These are phyloP conservation scores for Allium fistulosum DNA, from an alignment of 106 monocot genomes.

Conservation along the genomic window DNA sequence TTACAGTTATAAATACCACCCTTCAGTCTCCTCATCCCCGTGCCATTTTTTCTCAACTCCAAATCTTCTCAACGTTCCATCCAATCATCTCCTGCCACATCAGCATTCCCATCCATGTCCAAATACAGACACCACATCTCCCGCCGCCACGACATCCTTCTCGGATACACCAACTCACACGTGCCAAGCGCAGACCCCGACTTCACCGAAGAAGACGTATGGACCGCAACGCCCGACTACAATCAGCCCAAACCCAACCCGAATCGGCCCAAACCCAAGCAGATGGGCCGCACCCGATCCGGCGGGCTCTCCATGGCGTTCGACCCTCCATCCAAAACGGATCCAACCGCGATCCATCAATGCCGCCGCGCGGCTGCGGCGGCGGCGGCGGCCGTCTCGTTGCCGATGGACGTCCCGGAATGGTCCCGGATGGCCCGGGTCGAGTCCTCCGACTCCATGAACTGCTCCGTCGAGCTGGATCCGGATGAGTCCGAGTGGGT, in stretches of 20 bases:
- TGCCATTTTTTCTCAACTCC: too few relatives aligned
- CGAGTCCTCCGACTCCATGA: constrained; percentile 15
- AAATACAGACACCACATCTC: constrained; percentile 22
- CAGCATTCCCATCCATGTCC: constrained; percentile 19
- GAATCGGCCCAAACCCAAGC: background rate
- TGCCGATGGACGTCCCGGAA: constrained; percentile 46
- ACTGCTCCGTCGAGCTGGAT: constrained; percentile 6
- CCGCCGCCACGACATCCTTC: constrained; percentile 21
- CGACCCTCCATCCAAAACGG: constrained; percentile 9
- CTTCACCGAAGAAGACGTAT: constrained; percentile 53
- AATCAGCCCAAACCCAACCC: background rate
- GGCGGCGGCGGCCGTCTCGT: constrained; percentile 17
- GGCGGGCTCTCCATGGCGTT: constrained; percentile 42
- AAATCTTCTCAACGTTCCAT: too few relatives aligned
- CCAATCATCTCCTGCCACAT: background rate
- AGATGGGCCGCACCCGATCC: background rate
- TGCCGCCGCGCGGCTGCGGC: constrained; percentile 2
- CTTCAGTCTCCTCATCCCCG: too few relatives aligned
- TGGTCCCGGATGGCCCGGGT: constrained; percentile 24
- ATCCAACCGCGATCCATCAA: constrained; percentile 12
- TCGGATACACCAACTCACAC: constrained; percentile 14
- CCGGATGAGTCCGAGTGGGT: constrained; percentile 41
- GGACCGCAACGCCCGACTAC: constrained; percentile 13
- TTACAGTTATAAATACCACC: too few relatives aligned
- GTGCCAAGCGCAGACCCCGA: constrained; percentile 19